Conservation (phyloP, 345 rosid genomes). For the Anastatica hierochuntica region DNA sequence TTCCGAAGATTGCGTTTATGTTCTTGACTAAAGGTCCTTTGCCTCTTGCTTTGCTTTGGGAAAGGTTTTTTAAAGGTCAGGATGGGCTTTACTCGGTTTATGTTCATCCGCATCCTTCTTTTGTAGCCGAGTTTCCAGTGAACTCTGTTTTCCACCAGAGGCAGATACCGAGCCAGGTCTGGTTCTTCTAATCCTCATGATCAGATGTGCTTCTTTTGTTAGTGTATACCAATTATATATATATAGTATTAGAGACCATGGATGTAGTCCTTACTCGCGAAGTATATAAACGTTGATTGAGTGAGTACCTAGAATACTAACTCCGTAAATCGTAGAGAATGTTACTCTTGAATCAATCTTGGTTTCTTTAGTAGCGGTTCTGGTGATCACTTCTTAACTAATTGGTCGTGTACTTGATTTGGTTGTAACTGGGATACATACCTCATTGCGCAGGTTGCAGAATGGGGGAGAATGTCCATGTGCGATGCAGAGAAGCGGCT, state of each 20-base stretch:
- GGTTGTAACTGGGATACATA: not conserved
- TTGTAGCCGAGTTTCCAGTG: slow-evolving; percentile 33
- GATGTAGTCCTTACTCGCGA: not conserved
- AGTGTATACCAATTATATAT: no score
- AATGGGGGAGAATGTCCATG: slow-evolving; percentile 97
- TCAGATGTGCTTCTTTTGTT: not conserved
- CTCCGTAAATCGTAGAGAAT: not conserved
- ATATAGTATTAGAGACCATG: no score
- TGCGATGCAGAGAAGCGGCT: slow-evolving; percentile 90
- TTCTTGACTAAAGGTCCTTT: slow-evolving; percentile 82
- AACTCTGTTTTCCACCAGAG: slow-evolving; percentile 61
- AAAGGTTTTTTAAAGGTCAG: slow-evolving; percentile 65
- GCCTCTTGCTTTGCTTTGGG: slow-evolving; percentile 88
- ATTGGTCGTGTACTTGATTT: not conserved
- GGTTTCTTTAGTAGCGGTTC: not conserved
- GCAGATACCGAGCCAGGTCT: slow-evolving; percentile 86
- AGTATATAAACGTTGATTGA: not conserved
- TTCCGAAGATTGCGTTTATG: slow-evolving; percentile 81
- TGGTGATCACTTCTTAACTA: not conserved
- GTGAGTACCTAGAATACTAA: not conserved
- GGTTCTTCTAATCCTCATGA: not conserved
- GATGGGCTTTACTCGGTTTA: slow-evolving; percentile 62
- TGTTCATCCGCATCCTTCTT: slow-evolving; percentile 62
- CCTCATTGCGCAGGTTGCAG: slow-evolving; percentile 40
- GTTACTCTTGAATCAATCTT: not conserved